Percentiles rank a stretch among this genome's conserved stretches.
phyloP scores from a whole-genome alignment of 192 early-diverging fungal genomes.

The Rhizoclosmatium sp. region DNA sequence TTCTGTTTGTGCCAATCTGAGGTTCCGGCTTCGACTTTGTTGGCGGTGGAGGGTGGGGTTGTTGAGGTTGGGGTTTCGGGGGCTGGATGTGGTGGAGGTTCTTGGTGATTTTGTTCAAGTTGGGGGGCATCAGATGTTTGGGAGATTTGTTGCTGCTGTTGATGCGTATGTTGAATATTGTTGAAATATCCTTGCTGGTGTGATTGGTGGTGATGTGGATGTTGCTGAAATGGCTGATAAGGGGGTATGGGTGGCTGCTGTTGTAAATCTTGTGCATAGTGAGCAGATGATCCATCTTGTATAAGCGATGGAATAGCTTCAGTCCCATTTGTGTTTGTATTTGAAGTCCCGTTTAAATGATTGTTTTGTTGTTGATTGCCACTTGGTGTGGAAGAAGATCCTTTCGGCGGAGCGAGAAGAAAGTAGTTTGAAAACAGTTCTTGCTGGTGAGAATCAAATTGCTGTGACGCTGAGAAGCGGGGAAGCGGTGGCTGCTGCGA shows the following conservation, averaged over 20 bases:
- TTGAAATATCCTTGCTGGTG: background rate
- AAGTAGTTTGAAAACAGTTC: constrained; percentile 22
- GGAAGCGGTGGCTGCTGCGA: background rate
- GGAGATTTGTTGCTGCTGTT: background rate
- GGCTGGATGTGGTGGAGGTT: no score
- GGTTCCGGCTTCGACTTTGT: background rate
- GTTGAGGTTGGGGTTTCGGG: no score
- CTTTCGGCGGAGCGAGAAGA: background rate
- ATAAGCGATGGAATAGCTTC: no score
- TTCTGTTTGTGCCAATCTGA: background rate
- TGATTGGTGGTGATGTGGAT: background rate
- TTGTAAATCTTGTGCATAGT: background rate
- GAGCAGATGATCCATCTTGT: no score
- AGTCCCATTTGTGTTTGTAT: no score
- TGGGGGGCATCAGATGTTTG: no score
- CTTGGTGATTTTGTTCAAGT: no score
- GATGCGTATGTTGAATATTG: background rate
- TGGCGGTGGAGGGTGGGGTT: background rate
- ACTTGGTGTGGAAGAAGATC: background rate
- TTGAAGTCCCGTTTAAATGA: background rate
- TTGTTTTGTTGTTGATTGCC: background rate
- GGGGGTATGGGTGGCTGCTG: background rate
- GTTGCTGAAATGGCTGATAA: background rate
- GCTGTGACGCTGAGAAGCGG: background rate
- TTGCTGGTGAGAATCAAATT: constrained; percentile 26